Conservation (phyloP, 495 filamentous ascomycete species). For the Tuber microsphaerosporum region DNA sequence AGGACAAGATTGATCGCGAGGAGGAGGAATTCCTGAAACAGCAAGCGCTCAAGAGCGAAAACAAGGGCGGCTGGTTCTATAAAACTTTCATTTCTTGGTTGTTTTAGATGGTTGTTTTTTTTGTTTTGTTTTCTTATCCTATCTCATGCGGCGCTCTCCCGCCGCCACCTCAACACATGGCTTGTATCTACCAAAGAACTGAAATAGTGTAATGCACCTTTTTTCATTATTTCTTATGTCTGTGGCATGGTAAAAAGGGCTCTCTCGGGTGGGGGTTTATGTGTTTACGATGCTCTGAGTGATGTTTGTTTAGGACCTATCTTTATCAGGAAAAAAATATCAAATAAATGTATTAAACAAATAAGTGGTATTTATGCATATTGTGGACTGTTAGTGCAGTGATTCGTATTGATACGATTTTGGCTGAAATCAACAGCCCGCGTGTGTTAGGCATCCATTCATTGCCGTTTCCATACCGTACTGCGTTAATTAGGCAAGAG, state of each 20-base stretch:
- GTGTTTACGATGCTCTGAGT: neutral
- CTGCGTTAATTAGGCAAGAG: neutral
- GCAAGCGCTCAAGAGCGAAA: constrained; percentile 47
- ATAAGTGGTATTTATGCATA: neutral
- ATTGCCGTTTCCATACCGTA: neutral
- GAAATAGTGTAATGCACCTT: neutral
- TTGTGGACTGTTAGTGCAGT: neutral
- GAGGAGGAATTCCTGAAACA: constrained; percentile 61
- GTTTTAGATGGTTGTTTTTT: constrained; percentile 47
- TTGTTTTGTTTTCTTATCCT: neutral
- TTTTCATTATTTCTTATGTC: neutral
- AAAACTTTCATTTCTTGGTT: constrained; percentile 59
- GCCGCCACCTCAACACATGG: neutral
- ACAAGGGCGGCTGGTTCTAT: constrained; percentile 53
- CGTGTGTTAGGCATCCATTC: neutral
- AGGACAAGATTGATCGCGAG: constrained; percentile 65
- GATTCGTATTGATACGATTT: neutral
- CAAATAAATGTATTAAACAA: neutral
- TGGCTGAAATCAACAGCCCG: neutral
- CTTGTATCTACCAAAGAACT: too few relatives aligned
- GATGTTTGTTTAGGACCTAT: neutral
- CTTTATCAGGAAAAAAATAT: neutral
- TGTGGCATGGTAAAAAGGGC: neutral
- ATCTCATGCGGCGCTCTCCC: neutral
- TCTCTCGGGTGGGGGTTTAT: neutral